phyloP scores from a whole-genome alignment of 257 asterid species.

The Solanum corneliomulleri region DNA sequence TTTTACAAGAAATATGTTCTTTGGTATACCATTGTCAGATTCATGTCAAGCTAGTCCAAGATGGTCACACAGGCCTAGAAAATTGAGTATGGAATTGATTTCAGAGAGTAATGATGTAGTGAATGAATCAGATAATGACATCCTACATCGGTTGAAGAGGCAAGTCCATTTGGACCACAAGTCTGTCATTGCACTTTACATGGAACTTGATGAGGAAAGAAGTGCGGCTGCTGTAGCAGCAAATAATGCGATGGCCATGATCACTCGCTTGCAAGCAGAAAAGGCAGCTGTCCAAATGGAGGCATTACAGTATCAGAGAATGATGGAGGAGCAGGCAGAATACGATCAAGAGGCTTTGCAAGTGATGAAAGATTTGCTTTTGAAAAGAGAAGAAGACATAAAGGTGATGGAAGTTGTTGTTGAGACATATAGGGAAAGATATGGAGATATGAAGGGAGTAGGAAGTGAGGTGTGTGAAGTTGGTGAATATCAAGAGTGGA shows the following conservation, averaged over 20 bases:
- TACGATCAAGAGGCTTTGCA: neutral
- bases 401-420: neutral
- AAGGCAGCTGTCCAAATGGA: neutral
- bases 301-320: neutral
- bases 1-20: neutral
- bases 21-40: neutral
- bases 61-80: neutral
- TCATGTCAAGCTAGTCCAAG: neutral
- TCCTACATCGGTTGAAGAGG: neutral
- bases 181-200: neutral
- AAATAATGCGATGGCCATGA: neutral
- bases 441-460: neutral
- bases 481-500: neutral
- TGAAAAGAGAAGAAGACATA: neutral
- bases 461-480: neutral
- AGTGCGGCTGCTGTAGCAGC: neutral
- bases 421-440: neutral
- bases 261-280: neutral
- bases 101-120: neutral
- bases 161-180: neutral
- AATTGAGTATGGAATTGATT: neutral
- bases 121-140: neutral
- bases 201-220: neutral
- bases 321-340: neutral
- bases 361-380: neutral